Evolutionary conservation across 495 filamentous ascomycete genomes (phyloP), one percentile per base, ranked within the genome.

Genomic region (Penicillium lagena): DNA sequence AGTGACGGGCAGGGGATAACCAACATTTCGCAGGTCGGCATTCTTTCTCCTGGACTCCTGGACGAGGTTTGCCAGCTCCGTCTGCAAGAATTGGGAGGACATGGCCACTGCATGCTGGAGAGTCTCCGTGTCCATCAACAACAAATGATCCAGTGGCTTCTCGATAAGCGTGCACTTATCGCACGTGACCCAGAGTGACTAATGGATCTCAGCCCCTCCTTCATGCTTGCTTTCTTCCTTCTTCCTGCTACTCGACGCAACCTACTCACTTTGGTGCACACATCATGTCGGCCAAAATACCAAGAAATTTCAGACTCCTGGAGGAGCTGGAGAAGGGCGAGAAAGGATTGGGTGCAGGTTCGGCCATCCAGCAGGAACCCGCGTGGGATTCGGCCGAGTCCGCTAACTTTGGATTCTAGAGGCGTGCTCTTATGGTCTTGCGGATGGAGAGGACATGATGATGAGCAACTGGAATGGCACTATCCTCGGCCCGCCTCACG

Each of bases 391-490:
- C 32, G n/a, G 32, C n/a, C 6, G 32, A 1, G 32, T 34, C 13
- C 9, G 49, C 50, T 53, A 35, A 60, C 44, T 31, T 39, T 43
- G 32, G 28, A 37, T 55, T 47, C 46, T 56, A 96, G 93, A 96
- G 72, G 90, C 90, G 42, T 96, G 90, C 75, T 97, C 93, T 4
- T 97, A 96, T 53, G 93, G 93, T 56, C 82, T 97, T 35, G 87
- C 87, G 42, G 88, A 97, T 67, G 87, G 89, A 22, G 91, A 96
- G 58, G 93, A 98, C 56, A 79, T 96, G 56, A 81, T 90, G 68
- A 95, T 98, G 90, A 88, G 87, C 47, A 89, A 96, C 78, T 98
- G 93, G 93, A 95, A 94, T 52, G 93, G 89, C 40, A 97, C 93
- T 1, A 96, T 98, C 52, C 81, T 96, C 39, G 93, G 93, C 1